phyloP scores from a whole-genome alignment of 192 early-diverging fungal species.

The Phlyctochytrium arcticum region DNA sequence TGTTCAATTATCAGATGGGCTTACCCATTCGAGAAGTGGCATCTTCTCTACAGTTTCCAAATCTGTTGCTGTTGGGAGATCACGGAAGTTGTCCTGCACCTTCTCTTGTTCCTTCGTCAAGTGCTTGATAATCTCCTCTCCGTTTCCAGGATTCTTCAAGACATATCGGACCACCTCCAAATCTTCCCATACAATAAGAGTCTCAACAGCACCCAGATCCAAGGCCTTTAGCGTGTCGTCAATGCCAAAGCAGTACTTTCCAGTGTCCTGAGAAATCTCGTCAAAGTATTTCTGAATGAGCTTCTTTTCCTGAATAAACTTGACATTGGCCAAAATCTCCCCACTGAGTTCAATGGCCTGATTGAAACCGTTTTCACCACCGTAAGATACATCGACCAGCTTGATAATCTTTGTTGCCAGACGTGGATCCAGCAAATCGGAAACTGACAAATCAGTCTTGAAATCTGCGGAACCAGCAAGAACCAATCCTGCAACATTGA shows the following conservation, averaged over 20 bases:
- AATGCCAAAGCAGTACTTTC: conserved; percentile 94
- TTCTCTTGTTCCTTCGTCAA: conserved; percentile 84
- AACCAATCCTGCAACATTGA: conserved; percentile 82
- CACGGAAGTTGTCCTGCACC: conserved; percentile 66
- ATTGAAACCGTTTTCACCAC: conserved; percentile 99
- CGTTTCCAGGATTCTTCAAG: conserved; percentile 69
- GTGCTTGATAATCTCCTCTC: conserved; percentile 64
- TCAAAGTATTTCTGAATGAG: conserved; percentile 95
- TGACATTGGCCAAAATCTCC: conserved; percentile 91
- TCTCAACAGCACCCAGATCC: conserved; percentile 98
- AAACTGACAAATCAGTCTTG: conserved; percentile 93
- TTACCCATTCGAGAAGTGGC: conserved; percentile 87
- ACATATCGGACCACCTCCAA: conserved; percentile 76
- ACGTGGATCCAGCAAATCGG: conserved; percentile 94
- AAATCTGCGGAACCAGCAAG: conserved; percentile 99
- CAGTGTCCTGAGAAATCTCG: conserved; percentile 94
- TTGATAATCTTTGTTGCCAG: conserved; percentile 85
- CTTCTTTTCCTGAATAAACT: conserved; percentile 99
- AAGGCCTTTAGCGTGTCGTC: conserved; percentile 94
- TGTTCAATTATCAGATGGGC: neutral
- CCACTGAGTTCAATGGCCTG: conserved; percentile 92
- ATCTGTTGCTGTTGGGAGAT: conserved; percentile 62
- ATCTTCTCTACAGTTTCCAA: conserved; percentile 79
- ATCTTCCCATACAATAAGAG: conserved; percentile 95
- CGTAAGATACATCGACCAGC: conserved; percentile 96